Percentiles rank a stretch among this genome's conserved stretches.
These are phyloP conservation scores for Rhododendron henanense DNA, from an alignment of 148 eudicot species.

Conservation along the genomic window DNA sequence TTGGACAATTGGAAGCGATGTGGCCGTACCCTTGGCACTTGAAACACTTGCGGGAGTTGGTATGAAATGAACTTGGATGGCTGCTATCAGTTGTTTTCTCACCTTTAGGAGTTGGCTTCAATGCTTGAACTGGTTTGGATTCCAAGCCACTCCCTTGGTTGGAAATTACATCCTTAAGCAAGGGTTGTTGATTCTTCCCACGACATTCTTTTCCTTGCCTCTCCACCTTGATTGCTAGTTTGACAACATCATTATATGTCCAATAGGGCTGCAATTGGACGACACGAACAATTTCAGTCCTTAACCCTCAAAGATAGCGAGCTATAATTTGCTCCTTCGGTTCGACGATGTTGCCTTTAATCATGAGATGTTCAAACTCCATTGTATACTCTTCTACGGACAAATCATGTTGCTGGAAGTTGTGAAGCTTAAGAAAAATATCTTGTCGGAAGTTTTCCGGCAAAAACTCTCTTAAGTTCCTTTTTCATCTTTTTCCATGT, in stretches of 20 bases:
- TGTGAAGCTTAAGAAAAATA: not conserved
- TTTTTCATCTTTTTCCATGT: not conserved
- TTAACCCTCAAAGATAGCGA: not conserved
- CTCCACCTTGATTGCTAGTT: not conserved
- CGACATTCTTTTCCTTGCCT: not conserved
- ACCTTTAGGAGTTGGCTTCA: not conserved
- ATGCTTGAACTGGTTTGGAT: not conserved
- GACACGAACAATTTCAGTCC: not conserved
- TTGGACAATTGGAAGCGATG: not conserved
- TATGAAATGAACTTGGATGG: not conserved
- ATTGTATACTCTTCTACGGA: not conserved
- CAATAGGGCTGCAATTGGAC: not conserved
- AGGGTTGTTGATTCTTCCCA: not conserved
- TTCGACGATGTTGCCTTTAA: not conserved
- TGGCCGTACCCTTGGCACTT: not conserved
- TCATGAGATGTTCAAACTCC: conserved; percentile 4
- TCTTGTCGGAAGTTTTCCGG: not conserved
- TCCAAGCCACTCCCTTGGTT: not conserved
- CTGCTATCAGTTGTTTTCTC: not conserved
- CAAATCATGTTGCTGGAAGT: not conserved
- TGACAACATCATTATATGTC: not conserved
- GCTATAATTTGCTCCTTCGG: not conserved
- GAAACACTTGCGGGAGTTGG: not conserved
- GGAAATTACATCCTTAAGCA: not conserved
- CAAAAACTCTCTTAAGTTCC: not conserved